Evolutionary conservation across 768 basidiomycete species (phyloP), one percentile per base, ranked within the genome.

Genomic region (Punctularia strigosozonata): DNA sequence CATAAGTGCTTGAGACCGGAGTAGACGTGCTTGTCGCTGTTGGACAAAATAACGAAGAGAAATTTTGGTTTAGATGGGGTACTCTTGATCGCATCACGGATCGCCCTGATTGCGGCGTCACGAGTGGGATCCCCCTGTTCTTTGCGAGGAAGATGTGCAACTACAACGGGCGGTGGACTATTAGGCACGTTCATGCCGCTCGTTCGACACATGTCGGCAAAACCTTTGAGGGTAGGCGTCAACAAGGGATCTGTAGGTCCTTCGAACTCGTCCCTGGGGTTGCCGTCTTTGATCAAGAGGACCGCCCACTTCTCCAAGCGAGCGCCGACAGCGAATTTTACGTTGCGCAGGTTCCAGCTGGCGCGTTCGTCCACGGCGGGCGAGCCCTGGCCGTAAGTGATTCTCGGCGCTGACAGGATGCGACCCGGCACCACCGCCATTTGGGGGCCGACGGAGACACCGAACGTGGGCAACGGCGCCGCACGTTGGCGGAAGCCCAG

Each of bases 231-330:
- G 2, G 62, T 58, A 3, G 43, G 31, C 25, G 41, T 42, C 25
- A 88, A 58, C n/a, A 66, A 64, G 2, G 71, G 71, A 47, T 88
- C 86, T 5, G 57, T 41, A 3, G 63, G 43, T 7, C 64, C 68
- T 1, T 31, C 24, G 46, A 87, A 87, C 49, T 87, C 83, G 31
- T 74, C 71, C n/a, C 71, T 51, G 12, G 23, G 19, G 37, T 65
- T 66, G 10, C 68, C 63, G 45, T 86, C 84, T 41, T 64, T 59
- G 46, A 89, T 73, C 31, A 85, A 59, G 12, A 89, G 59, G 8
- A 86, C 77, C 1, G 66, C 71, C 81, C 83, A 86, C 18, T 70
- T 71, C 18, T 62, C 60, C 36, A 89, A 55, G 12, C 48, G 56
- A 5, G 64, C 74, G 7, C 81, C 80, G 19, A 52, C 57, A 3